phyloP scores from a whole-genome alignment of 169 alveolate species.

The Plasmodium cynomolgi region DNA sequence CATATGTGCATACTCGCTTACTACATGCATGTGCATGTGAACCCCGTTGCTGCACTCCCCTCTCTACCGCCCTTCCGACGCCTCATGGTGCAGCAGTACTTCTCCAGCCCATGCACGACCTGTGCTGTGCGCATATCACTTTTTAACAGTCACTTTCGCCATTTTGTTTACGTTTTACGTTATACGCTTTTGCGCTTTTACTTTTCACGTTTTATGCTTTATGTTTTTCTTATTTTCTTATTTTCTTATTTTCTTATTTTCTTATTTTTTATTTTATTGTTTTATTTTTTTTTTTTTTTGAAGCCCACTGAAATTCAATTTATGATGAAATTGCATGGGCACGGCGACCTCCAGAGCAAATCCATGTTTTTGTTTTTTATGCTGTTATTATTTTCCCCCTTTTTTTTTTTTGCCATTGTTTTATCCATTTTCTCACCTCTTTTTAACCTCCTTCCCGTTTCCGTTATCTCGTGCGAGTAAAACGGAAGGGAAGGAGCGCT shows the following conservation, averaged over 20 bases:
- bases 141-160: neutral
- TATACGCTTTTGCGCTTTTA: neutral
- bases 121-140: neutral
- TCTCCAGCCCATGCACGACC: neutral
- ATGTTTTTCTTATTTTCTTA: neutral
- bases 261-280: neutral
- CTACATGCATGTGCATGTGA: neutral
- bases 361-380: neutral
- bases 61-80: neutral
- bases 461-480: neutral
- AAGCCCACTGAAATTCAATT: neutral
- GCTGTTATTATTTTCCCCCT: neutral
- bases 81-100: neutral
- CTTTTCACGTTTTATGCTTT: neutral
- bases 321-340: neutral
- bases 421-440: neutral
- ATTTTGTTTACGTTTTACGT: neutral
- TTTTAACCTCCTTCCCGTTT: neutral
- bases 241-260: neutral
- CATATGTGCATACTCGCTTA: neutral
- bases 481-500: neutral
- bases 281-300: neutral
- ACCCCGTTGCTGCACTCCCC: neutral
- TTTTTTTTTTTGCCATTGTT: neutral
- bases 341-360: neutral